Evolutionary conservation across 345 rosid genomes (phyloP).

Genomic region (Citrus glauca): DNA sequence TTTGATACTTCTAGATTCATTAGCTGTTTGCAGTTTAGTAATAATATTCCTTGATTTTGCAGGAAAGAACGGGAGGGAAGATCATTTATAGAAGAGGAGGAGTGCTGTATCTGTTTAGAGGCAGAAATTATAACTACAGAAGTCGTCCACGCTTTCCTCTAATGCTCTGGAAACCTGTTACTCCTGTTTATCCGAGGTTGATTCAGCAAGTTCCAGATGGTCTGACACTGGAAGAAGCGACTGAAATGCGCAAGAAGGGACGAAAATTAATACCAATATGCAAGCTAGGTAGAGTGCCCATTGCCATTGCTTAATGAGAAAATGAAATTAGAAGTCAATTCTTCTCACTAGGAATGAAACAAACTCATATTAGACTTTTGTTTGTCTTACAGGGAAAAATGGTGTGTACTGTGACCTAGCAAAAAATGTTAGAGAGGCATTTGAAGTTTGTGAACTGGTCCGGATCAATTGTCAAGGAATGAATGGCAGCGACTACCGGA

Average conservation of each 20-base stretch:
- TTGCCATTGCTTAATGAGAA: background rate
- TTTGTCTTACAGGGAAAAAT: slow-evolving; percentile 60
- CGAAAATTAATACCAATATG: slow-evolving; percentile 68
- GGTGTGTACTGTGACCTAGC: slow-evolving; percentile 75
- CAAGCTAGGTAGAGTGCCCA: slow-evolving; percentile 55
- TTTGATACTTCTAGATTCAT: background rate
- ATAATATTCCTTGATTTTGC: slow-evolving; percentile 19
- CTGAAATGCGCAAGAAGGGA: slow-evolving; percentile 79
- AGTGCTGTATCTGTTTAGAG: slow-evolving; percentile 73
- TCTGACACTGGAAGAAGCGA: slow-evolving; percentile 60
- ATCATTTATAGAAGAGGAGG: slow-evolving; percentile 77
- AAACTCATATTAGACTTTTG: slow-evolving; percentile 8
- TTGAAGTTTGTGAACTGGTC: slow-evolving; percentile 89
- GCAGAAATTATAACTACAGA: slow-evolving; percentile 87
- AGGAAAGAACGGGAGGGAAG: slow-evolving; percentile 94
- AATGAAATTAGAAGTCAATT: background rate
- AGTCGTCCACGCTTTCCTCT: slow-evolving; percentile 79
- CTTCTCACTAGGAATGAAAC: slow-evolving; percentile 1
- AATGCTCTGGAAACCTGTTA: slow-evolving; percentile 87
- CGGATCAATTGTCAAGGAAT: slow-evolving; percentile 75
- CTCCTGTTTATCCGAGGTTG: slow-evolving; percentile 81
- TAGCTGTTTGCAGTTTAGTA: background rate
- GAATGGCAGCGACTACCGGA: slow-evolving; percentile 70
- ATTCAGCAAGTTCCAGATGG: slow-evolving; percentile 68
- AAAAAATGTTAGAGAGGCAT: slow-evolving; percentile 71